Evolutionary conservation across 768 basidiomycete species (phyloP), one percentile per base, ranked within the genome.

Genomic region (Trichaptum fuscoviolaceum): DNA sequence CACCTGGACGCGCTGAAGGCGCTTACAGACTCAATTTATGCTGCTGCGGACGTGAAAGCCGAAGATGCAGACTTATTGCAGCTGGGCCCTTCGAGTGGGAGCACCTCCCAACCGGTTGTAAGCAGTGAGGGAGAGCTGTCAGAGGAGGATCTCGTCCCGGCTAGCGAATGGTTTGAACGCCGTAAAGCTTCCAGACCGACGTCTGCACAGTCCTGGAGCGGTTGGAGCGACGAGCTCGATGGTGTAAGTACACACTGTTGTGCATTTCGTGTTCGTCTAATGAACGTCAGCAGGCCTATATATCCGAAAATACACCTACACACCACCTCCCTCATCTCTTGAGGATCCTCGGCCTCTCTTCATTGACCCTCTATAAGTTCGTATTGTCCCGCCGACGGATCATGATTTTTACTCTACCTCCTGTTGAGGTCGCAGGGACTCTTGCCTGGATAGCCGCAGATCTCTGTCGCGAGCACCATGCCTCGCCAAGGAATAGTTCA

Each of bases 401-500:
- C n/a, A 78, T 95, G 42, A 88, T 95, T 35, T 91, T 91, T 73
- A 91, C 92, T 0, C 78, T 86, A 1, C 91, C 92, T 0, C 90
- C 92, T 0, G 90, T 93, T 15, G 90, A 93, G 72, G 85, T 86
- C 0, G 90, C 92, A 0, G 93, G 90, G 69, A 82, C 90, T 4
- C 80, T 95, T 35, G 86, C 85, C 61, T 82, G 82, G 62, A 79
- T 81, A 12, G 82, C 80, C 7, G 90, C 90, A 65, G 88, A 90
- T 63, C 85, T 89, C 6, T 84, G 82, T 69, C 89, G 85, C 42
- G 87, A 75, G 63, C 73, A 71, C n/a, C 76, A 79, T 65, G 67
- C 70, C 0, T 26, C 35, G 10, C 30, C 59, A 25, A 34, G 59
- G 15, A 25, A 25, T 23, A 25, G 30, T 2, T 25, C 59, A 24